Evolutionary conservation across 495 filamentous ascomycete species (phyloP).

Genomic region (Talaromyces trachyspermus): DNA sequence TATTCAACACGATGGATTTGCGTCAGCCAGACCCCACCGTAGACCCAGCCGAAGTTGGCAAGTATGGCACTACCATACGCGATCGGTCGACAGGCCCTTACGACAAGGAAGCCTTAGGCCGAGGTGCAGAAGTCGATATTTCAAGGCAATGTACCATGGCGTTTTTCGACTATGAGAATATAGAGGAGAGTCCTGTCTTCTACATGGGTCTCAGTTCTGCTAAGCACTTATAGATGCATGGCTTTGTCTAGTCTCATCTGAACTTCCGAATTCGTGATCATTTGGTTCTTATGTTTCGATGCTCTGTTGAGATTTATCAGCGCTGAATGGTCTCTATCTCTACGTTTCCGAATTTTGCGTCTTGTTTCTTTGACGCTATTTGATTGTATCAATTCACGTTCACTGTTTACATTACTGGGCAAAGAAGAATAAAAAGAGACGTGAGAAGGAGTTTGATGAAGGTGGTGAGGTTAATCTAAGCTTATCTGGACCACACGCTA

Average conservation of each 20-base stretch:
- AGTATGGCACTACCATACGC: background rate
- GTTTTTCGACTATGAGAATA: slow-evolving; percentile 3
- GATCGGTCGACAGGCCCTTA: background rate
- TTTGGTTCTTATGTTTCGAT: no score
- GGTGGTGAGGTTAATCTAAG: no score
- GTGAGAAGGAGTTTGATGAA: no score
- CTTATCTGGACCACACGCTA: no score
- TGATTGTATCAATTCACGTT: no score
- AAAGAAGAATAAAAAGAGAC: no score
- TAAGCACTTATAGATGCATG: background rate
- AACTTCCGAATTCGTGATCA: background rate
- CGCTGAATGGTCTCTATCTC: no score
- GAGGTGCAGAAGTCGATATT: slow-evolving; percentile 3
- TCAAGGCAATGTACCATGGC: slow-evolving; percentile 2
- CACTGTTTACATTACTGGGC: no score
- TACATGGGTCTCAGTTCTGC: slow-evolving; percentile 1
- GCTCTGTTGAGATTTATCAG: no score
- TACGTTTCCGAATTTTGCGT: no score
- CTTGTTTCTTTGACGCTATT: no score
- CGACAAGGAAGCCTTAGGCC: background rate
- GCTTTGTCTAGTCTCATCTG: background rate
- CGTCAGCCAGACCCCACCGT: background rate
- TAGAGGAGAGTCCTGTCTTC: background rate
- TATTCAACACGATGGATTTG: background rate
- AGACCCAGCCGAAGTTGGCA: background rate